Evolutionary conservation across 352 stramenopile species (phyloP).

Genomic region (Globisporangium irregulare): DNA sequence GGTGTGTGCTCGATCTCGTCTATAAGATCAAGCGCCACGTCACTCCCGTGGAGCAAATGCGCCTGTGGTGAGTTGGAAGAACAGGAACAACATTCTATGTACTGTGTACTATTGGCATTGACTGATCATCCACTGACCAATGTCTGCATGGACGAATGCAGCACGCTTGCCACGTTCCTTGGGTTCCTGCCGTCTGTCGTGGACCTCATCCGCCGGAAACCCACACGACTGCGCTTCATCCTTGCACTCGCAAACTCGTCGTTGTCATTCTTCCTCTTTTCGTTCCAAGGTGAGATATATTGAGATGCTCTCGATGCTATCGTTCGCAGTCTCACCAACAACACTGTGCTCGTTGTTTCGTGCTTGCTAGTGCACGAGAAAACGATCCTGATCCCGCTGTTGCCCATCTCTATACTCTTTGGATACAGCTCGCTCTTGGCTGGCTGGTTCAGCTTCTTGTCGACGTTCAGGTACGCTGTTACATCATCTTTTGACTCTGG

Average conservation of each 20-base stretch:
- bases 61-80: conserved; percentile 46
- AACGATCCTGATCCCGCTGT: conserved; percentile 91
- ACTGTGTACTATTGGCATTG: neutral
- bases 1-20: conserved; percentile 90
- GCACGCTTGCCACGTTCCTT: conserved; percentile 74
- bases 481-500: neutral
- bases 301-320: neutral
- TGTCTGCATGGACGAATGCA: conserved; percentile 18
- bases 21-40: conserved; percentile 69
- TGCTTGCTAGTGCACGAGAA: conserved; percentile 93
- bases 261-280: conserved; percentile 95
- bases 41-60: conserved; percentile 55
- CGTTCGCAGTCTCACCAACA: neutral
- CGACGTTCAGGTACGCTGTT: conserved; percentile 71
- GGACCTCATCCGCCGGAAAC: conserved; percentile 64
- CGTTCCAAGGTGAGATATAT: conserved; percentile 86
- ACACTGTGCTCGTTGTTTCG: neutral
- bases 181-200: conserved; percentile 85
- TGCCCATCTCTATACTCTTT: conserved; percentile 89
- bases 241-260: conserved; percentile 83
- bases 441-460: conserved; percentile 76
- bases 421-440: conserved; percentile 50
- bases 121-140: neutral
- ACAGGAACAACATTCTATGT: neutral
- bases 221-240: conserved; percentile 72